A percentile compares a stretch with the other conserved stretches of the same genome.
phyloP scores from a whole-genome alignment of 805 yeast genomes.

The Scheffersomyces coipomensis region DNA sequence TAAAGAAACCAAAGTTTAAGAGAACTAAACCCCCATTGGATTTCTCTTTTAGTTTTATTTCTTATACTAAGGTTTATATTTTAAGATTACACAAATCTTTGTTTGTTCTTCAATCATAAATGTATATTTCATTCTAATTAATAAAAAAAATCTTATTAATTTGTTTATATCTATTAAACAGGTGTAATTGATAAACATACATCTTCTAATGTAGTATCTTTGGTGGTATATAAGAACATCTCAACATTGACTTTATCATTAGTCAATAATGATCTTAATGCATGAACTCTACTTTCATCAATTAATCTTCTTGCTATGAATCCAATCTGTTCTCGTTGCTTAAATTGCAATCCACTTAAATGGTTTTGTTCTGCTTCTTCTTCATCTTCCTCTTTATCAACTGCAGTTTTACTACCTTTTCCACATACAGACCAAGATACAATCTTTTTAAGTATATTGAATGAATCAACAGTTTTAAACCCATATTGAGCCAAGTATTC shows the following conservation, averaged over 20 bases:
- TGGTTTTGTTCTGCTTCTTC: constrained; percentile 1
- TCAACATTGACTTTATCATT: constrained; percentile 40
- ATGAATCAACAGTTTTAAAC: constrained; percentile 32
- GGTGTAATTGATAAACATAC: constrained; percentile 41
- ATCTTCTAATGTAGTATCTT: constrained; percentile 68
- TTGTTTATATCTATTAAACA: too few species aligned
- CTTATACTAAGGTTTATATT: too few species aligned
- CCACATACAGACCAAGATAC: constrained; percentile 93
- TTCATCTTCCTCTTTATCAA: background rate
- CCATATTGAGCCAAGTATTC: constrained; percentile 35
- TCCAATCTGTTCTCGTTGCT: constrained; percentile 61
- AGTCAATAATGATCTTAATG: constrained; percentile 34
- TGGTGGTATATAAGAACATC: constrained; percentile 58
- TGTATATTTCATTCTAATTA: too few species aligned
- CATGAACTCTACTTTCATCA: constrained; percentile 66
- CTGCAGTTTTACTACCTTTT: constrained; percentile 29
- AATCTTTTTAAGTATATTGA: constrained; percentile 54
- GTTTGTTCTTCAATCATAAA: too few species aligned
- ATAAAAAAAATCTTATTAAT: too few species aligned
- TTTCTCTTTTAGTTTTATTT: too few species aligned
- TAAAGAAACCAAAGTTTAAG: constrained; percentile 83
- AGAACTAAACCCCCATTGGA: too few species aligned
- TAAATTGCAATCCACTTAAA: constrained; percentile 14
- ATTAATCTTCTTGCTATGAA: constrained; percentile 66
- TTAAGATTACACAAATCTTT: too few species aligned